Base-by-base conservation (phyloP, 495 filamentous ascomycete genomes). In the Penicillium salamii region DNA sequence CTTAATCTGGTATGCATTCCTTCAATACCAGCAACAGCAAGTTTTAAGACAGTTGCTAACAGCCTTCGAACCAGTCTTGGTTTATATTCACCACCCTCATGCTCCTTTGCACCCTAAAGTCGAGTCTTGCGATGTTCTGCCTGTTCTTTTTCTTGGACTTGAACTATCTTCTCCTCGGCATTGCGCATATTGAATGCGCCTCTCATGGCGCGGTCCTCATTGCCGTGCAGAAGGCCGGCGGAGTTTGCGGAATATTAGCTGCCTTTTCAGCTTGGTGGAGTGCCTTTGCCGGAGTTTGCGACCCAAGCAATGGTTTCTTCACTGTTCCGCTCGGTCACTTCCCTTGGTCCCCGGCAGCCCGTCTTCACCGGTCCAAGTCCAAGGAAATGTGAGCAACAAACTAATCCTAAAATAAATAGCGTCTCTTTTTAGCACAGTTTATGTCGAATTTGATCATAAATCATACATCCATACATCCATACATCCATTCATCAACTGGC, bases 231-330 rank as follows among this genome's bases (percentile, higher is more conserved):
- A 83, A 81, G 65, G 82, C 85, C 24, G 89, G 88, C 36, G 91
- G 89, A 46, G 76, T 79, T 54, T 93, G 90, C 52, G 91, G 87
- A 29, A 65, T 95, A 49, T 46, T 93, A 4, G 87, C 90, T 1
- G 87, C 90, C 0, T 89, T 93, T 65, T 57, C 87, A 39, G 90
- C 90, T 3, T 95, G 90, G 91, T 95, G 91, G 62, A 91, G 91
- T 57, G 89, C 89, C 13, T 75, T 92, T 53, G 89, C 90, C 46
- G 90, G 90, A 82, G 82, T 95, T 52, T 84, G 83, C 41, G 89
- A 95, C 55, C 59, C 63, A 8, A 72, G 67, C 65, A 87, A 83
- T 40, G 88, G 86, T 52, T 95, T 95, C 82, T 91, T 96, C 76
- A 75, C 87, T 54, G 75, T 92, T 55, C 90, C 89, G 35, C 85